Conservation (phyloP, 1,284 basidiomycete species). For the Pseudozyma hubeiensis region DNA sequence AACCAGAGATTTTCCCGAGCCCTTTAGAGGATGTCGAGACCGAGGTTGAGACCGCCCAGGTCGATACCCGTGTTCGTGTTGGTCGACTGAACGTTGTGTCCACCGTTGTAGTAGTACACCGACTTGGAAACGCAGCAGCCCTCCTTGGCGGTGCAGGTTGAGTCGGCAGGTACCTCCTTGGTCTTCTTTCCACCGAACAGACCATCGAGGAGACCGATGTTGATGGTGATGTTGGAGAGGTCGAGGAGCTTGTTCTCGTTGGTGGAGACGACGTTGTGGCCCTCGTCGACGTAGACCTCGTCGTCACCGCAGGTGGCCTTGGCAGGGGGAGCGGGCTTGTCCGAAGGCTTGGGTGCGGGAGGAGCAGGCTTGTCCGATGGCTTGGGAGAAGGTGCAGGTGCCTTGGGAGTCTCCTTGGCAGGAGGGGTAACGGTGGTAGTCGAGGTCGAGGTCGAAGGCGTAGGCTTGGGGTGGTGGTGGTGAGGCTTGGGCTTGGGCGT, state of each 20-base stretch:
- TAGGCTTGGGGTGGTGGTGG: conserved; percentile 6
- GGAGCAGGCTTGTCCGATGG: neutral
- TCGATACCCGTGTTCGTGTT: conserved; percentile 49
- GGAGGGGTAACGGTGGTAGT: neutral
- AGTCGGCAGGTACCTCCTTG: conserved; percentile 26
- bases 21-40: conserved; percentile 37
- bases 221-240: conserved; percentile 32
- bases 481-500: conserved; percentile 9
- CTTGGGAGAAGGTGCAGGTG: too few relatives aligned
- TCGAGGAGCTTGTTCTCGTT: conserved; percentile 50
- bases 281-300: conserved; percentile 44
- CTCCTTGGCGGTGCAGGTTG: conserved; percentile 21
- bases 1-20: neutral
- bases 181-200: conserved; percentile 24
- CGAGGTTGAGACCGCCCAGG: conserved; percentile 36
- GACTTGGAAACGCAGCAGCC: conserved; percentile 44
- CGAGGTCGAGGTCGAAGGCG: neutral
- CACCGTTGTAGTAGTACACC: conserved; percentile 51
- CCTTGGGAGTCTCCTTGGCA: conserved; percentile 1
- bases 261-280: conserved; percentile 48
- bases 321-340: conserved; percentile 4
- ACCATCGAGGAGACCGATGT: conserved; percentile 29
- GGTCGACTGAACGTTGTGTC: conserved; percentile 35
- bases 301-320: conserved; percentile 21
- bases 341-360: conserved; percentile 1